Percentiles rank a stretch among this genome's conserved stretches.
Conservation (phyloP, 495 filamentous ascomycete genomes). For the Neurospora sp. region DNA sequence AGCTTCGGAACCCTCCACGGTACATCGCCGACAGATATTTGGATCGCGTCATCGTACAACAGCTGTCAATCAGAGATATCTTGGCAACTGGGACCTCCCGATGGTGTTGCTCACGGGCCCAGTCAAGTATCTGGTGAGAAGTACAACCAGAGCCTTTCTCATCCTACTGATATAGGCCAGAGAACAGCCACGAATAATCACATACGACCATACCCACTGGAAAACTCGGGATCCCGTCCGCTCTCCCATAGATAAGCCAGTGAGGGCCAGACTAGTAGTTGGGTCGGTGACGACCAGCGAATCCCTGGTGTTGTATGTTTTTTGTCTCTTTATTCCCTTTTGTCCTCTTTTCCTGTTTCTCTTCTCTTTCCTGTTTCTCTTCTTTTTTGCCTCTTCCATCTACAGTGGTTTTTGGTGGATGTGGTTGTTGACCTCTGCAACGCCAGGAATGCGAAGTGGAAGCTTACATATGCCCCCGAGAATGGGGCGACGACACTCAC, state of each 20-base stretch:
- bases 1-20: not conserved
- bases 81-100: not conserved
- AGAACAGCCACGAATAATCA: not conserved
- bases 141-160: not conserved
- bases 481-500: too few species aligned
- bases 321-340: not conserved
- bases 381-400: too few species aligned
- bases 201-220: conserved; percentile 37
- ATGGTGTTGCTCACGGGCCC: not conserved
- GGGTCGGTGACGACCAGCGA: conserved; percentile 36
- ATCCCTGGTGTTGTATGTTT: conserved; percentile 20
- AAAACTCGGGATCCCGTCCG: conserved; percentile 41
- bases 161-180: not conserved
- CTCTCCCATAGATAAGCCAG: conserved; percentile 36
- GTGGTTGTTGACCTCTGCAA: too few species aligned
- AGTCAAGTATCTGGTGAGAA: not conserved
- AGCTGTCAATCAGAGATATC: not conserved
- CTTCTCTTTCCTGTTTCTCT: too few species aligned
- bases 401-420: too few species aligned
- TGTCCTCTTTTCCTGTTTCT: too few species aligned
- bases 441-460: too few species aligned
- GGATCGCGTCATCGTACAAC: not conserved
- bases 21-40: not conserved
- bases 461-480: too few species aligned
- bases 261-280: conserved; percentile 31